A percentile compares a stretch with the other conserved stretches of the same genome.
These are phyloP conservation scores for Eimeria sp. DNA, from an alignment of 169 alveolate genomes.

Conservation along the genomic window DNA sequence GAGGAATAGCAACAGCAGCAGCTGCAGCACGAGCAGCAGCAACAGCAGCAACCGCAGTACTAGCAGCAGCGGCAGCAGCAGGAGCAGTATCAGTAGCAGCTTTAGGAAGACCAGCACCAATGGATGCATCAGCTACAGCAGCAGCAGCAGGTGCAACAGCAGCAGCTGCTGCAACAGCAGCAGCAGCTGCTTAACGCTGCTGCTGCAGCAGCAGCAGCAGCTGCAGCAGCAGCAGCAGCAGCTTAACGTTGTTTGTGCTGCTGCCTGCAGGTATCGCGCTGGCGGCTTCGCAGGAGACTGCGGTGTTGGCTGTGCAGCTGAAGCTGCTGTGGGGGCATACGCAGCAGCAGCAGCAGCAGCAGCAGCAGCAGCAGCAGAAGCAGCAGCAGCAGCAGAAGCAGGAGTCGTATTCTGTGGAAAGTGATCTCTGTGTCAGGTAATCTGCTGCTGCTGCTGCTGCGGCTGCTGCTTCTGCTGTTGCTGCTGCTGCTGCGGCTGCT, in stretches of 20 bases:
- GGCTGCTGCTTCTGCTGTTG: too few relatives aligned
- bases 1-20: too few relatives aligned
- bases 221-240: background rate
- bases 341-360: slow-evolving; percentile 51
- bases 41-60: too few relatives aligned
- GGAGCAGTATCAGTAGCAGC: too few relatives aligned
- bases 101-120: too few relatives aligned
- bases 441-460: slow-evolving; percentile 16
- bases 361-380: slow-evolving; percentile 11
- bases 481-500: too few relatives aligned
- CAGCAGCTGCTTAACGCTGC: too few relatives aligned
- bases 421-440: slow-evolving; percentile 9
- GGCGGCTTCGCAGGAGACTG: slow-evolving; percentile 44
- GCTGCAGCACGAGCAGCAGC: too few relatives aligned
- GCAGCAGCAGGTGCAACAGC: too few relatives aligned
- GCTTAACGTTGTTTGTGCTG: background rate
- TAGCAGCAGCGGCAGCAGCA: too few relatives aligned
- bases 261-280: slow-evolving; percentile 11
- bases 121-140: too few relatives aligned
- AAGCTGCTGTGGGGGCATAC: background rate
- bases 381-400: too few relatives aligned
- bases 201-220: background rate
- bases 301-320: slow-evolving; percentile 15
- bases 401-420: background rate
- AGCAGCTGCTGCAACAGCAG: background rate